A percentile compares a stretch with the other conserved stretches of the same genome.
Conservation (phyloP, 441 rosid species). For the Syzygium syzygioides region DNA sequence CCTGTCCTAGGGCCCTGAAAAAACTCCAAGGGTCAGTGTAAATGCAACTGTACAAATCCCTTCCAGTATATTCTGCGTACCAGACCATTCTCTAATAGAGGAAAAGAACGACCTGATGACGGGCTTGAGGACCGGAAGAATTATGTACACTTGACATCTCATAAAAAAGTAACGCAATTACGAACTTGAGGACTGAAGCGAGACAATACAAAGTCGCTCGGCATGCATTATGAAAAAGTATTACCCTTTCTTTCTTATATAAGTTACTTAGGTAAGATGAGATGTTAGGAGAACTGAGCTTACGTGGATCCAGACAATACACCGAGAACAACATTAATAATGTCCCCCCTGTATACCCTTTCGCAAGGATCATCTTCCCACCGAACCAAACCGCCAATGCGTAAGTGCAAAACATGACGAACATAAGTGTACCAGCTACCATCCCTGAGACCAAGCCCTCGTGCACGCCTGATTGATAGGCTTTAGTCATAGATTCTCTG, state of each 20-base stretch:
- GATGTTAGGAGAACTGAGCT: no score
- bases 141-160: not conserved
- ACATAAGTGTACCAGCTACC: slow-evolving; percentile 43
- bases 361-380: slow-evolving; percentile 39
- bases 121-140: not conserved
- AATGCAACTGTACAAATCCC: not conserved
- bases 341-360: slow-evolving; percentile 58
- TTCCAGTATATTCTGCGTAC: not conserved
- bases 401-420: slow-evolving; percentile 37
- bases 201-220: no score
- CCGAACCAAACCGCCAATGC: slow-evolving; percentile 65
- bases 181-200: not conserved
- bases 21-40: not conserved
- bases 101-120: not conserved
- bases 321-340: slow-evolving; percentile 45
- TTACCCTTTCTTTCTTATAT: no score
- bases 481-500: slow-evolving; percentile 45
- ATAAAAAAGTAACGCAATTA: not conserved
- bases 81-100: not conserved
- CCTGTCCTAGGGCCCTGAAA: slow-evolving; percentile 63
- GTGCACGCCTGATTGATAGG: slow-evolving; percentile 37
- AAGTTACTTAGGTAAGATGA: no score
- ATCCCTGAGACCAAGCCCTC: slow-evolving; percentile 65
- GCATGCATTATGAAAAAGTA: no score
- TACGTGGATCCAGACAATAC: slow-evolving; percentile 66